A percentile compares a stretch with the other conserved stretches of the same genome.
These are phyloP conservation scores for Chrysoporthe deuterocubensis DNA, from an alignment of 2,329 filamentous ascomycete genomes.

Conservation along the genomic window DNA sequence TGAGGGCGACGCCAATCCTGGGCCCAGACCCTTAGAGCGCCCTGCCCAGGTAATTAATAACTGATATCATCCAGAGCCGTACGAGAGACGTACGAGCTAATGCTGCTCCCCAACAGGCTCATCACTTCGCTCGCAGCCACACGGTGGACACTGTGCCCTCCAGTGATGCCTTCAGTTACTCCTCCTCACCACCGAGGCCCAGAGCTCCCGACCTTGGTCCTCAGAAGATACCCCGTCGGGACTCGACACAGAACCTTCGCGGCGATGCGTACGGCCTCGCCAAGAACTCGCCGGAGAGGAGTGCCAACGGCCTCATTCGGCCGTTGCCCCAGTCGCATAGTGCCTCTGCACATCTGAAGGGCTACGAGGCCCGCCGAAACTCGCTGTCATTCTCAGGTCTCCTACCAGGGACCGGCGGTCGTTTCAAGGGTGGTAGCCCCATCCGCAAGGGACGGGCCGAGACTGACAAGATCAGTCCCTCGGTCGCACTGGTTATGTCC, in stretches of 20 bases:
- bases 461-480: constrained; percentile 16
- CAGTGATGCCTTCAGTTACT: not conserved
- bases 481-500: constrained; percentile 13
- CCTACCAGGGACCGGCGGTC: not conserved
- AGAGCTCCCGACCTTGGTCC: not conserved
- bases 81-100: not conserved
- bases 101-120: not conserved
- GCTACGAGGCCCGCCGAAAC: not conserved
- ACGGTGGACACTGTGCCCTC: constrained; percentile 15
- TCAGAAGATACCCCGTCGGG: constrained; percentile 16
- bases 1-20: constrained; percentile 7
- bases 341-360: constrained; percentile 11
- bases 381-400: constrained; percentile 9
- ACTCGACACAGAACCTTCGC: constrained; percentile 13
- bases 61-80: no score
- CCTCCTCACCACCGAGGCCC: constrained; percentile 5
- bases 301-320: constrained; percentile 16
- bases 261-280: not conserved
- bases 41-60: not conserved
- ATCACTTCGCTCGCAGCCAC: constrained; percentile 17
- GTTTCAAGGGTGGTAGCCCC: not conserved
- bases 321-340: constrained; percentile 18
- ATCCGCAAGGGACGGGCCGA: constrained; percentile 1
- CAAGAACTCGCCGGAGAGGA: constrained; percentile 10
- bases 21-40: not conserved